A percentile compares a stretch with the other conserved stretches of the same genome.
Evolutionary conservation across 345 rosid species (phyloP).

Genomic region (Crucihimalaya himalaica): DNA sequence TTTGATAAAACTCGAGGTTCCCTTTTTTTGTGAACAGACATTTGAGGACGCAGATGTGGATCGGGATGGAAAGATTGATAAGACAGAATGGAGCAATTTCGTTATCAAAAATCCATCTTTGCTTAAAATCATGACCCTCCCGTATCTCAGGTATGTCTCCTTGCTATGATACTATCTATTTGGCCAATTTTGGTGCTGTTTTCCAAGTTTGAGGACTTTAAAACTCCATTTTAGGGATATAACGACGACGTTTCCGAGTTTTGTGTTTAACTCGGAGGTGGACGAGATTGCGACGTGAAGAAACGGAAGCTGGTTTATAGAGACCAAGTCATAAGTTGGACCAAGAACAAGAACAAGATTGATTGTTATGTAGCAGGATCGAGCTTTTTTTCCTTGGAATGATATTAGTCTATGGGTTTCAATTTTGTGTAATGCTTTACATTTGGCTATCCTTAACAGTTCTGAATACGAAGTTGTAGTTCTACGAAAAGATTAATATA

Average conservation of each 20-base stretch:
- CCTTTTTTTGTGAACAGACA: constrained; percentile 52
- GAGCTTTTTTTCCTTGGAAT: not conserved
- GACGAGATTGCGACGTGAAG: constrained; percentile 81
- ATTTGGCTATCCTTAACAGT: not conserved
- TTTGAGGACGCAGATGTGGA: constrained; percentile 83
- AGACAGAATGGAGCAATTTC: constrained; percentile 76
- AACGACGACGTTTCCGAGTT: constrained; percentile 94
- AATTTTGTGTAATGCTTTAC: not conserved
- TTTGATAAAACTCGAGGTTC: not conserved
- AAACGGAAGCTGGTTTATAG: constrained; percentile 21
- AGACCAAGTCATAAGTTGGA: constrained; percentile 12
- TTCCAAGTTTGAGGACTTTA: not conserved
- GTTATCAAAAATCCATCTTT: constrained; percentile 82
- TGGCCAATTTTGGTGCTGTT: not conserved
- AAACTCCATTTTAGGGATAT: constrained; percentile 68
- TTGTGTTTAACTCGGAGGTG: constrained; percentile 90
- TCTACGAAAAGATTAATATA: constrained; percentile 4
- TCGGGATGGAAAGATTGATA: constrained; percentile 83
- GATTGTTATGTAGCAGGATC: constrained; percentile 12
- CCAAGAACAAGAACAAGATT: constrained; percentile 3
- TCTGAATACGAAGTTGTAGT: constrained; percentile 22
- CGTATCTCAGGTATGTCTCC: constrained; percentile 68
- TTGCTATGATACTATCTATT: not conserved
- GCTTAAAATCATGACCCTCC: constrained; percentile 92
- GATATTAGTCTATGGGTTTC: constrained; percentile 6